Evolutionary conservation across 306 rosid genomes (phyloP), one percentile per base, ranked within the genome.

Genomic region (Dalbergia cultrata): DNA sequence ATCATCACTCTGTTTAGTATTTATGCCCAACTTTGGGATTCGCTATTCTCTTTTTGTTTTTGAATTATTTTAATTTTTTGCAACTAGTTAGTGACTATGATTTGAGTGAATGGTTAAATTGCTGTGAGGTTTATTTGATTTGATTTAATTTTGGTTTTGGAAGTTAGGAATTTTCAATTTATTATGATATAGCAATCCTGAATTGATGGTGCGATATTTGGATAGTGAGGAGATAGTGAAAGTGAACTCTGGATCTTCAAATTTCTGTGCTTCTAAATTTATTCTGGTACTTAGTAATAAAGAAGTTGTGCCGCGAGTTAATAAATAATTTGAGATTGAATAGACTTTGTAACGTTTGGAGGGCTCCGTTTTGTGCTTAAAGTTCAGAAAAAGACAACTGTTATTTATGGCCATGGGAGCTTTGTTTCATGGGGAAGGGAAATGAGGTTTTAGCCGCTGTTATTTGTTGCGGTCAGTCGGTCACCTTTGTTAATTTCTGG

Each of bases 161-260:
- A 65, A 3, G 13, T 74, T 63, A 21, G 17, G 62, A 4, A 33
- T 18, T 63, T 70, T 19, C 49, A 0, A 41, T 70, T 35, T 53
- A 14, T 14, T 52, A 9, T 47, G 34, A 43, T 35, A 7, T 45
- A 41, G 26, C 57, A 79, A 47, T 78, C 7, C 57, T 21, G 47
- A 59, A 26, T 26, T 26, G 31, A 26, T 17, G 66, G 54, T 41
- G 77, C 26, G 13, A 49, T 83, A 21, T 66, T 31, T 73, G 2
- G 52, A 21, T 49, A 14, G 37, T 69, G 10, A 60, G 52, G 37
- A 69, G 41, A 44, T 17, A 59, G 75, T 26, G 63, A 45, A 74
- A 68, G 35, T 61, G 78, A 72, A 50, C 33, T 60, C 52, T 47
- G 78, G 77, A 82, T 76, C 81, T 76, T 68, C 31, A 41, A 21